phyloP scores from a whole-genome alignment of 352 stramenopile species.

The Globisporangium heterothallicum region DNA sequence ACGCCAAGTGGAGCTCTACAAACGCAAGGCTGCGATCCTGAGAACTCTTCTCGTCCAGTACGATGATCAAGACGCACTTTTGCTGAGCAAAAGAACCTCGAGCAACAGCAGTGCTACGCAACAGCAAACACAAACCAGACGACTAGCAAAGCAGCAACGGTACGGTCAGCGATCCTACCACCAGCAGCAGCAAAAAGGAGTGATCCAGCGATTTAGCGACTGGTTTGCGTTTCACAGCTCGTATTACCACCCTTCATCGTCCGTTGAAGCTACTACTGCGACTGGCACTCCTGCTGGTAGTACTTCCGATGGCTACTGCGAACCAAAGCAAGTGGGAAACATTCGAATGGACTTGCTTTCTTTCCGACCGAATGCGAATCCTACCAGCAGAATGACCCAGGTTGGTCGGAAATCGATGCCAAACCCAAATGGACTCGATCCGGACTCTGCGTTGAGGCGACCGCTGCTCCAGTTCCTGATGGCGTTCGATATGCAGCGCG shows the following conservation, averaged over 20 bases:
- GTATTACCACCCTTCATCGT: neutral
- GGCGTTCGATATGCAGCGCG: neutral
- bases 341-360: constrained; percentile 9
- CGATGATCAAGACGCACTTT: neutral
- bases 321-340: neutral
- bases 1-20: constrained; percentile 4
- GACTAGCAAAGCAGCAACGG: neutral
- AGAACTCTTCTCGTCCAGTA: constrained; percentile 2
- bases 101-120: neutral
- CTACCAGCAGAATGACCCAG: constrained; percentile 10
- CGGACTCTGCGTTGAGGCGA: neutral
- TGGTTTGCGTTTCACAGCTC: constrained; percentile 10
- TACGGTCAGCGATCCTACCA: constrained; percentile 4
- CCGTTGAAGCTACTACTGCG: neutral
- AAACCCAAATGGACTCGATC: no score
- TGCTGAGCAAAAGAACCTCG: neutral
- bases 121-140: neutral
- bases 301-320: neutral
- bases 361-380: constrained; percentile 3
- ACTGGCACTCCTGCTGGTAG: neutral
- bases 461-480: constrained; percentile 11
- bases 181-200: constrained; percentile 2
- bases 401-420: no score
- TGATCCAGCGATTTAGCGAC: constrained; percentile 10
- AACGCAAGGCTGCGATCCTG: constrained; percentile 3